Conservation (phyloP, 2,329 filamentous ascomycete species). For the Fonsecaea pedrosoi region DNA sequence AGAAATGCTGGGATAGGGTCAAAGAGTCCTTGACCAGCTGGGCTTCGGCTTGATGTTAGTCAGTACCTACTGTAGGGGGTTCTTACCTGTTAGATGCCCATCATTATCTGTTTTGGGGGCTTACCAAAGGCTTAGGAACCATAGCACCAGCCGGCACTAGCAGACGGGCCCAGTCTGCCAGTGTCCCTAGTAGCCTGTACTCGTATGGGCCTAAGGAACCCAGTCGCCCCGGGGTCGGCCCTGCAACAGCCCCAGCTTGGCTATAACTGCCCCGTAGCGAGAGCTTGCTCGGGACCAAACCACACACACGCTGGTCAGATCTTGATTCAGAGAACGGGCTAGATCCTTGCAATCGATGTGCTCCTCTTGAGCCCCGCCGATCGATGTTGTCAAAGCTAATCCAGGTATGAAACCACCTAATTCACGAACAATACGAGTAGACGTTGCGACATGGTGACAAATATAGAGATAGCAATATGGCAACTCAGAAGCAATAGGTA, state of each 20-base stretch:
- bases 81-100: background rate
- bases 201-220: background rate
- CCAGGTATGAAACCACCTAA: background rate
- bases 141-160: background rate
- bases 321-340: constrained; percentile 1
- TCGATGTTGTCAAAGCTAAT: background rate
- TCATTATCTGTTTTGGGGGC: constrained; percentile 21
- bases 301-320: constrained; percentile 4
- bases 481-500: background rate
- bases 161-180: background rate
- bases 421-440: background rate
- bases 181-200: background rate
- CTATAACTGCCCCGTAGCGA: background rate
- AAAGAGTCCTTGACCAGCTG: background rate
- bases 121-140: constrained; percentile 20
- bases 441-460: background rate
- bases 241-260: constrained; percentile 11
- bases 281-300: background rate
- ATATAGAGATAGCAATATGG: background rate
- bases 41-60: constrained; percentile 14
- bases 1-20: background rate
- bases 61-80: background rate
- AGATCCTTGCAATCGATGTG: constrained; percentile 1
- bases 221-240: constrained; percentile 3
- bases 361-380: background rate